Evolutionary conservation across 73 alveolate species (phyloP), one percentile per base, ranked within the genome.

Genomic region (Stentor coeruleus): DNA sequence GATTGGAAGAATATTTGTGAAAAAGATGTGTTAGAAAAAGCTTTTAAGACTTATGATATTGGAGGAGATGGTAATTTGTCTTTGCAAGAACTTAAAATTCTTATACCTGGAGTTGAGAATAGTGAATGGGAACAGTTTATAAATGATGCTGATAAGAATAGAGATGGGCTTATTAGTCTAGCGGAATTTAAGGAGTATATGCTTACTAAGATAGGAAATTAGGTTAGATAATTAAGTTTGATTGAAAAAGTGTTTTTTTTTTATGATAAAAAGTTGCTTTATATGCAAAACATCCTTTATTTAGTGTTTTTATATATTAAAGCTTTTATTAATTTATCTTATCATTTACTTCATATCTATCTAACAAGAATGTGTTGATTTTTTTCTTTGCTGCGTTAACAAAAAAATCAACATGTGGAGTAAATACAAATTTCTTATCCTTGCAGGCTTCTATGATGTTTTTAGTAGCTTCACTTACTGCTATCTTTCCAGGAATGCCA

Each of bases 81-180:
- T 49, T 20, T 49, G 20, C 20, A 6, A 11, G 66, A 49, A 49
- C 66, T 49, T 49, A 20, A 20, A 49, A 49, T 11, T 11, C 6
- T 11, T 11, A 49, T 49, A 20, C 66, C 66, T 49, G 79, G 79
- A 66, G 33, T 66, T 20, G 79, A 66, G 33, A 26, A 20, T 1
- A 66, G 49, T 0, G 39, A 66, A 33, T 66, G 79, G 79, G 33
- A 66, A 28, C 42, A 66, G 39, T 66, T 66, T 66, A 28, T 66
- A 66, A 66, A 14, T 26, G 42, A 66, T 14, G 79, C 79, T 66
- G 79, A 66, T 33, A 20, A 31, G 37, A 40, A 66, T 66, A 66
- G 39, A 2, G 79, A 66, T 66, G 79, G 79, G 37, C 26, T 0
- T 28, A 66, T 66, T 11, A 66, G 33, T 2, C 33, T 66, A 33